Evolutionary conservation across 2,329 filamentous ascomycete species (phyloP), one percentile per base, ranked within the genome.

Genomic region (Aschersonia sp.): DNA sequence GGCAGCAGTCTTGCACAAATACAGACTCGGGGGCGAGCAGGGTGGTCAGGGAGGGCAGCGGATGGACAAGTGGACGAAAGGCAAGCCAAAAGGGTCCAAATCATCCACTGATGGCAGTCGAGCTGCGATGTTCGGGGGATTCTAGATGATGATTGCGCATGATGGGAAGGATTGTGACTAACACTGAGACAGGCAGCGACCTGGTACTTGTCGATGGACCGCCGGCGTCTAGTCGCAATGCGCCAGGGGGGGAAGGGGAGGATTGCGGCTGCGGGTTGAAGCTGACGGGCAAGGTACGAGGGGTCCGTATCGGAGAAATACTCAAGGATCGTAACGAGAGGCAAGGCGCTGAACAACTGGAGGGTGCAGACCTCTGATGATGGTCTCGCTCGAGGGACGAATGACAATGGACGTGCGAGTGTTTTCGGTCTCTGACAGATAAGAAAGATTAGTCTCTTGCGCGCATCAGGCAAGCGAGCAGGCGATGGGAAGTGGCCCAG

Each of bases 141-240:
- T 38, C 7, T 38, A 38, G 35, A 38, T 38, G 35, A 12, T 9
- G 35, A 12, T 9, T 38, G 35, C 35, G 35, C 35, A 38, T 43
- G 30, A 5, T 29, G 4, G 12, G 43, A 31, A 32, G 44, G 31
- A 6, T 10, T 12, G 48, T 51, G 51, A 51, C 50, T 51, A 51
- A 52, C 50, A 52, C 40, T 51, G 31, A 44, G 50, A 50, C 44
- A 40, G 43, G 5, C 40, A 45, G 40, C 31, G 40, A 40, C 43
- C 40, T 40, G 45, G 38, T 30, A 45, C 44, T 20, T 20, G 20
- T 20, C 20, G 20, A 20, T 20, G 20, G 20, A 20, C 20, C 20
- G 43, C 44, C 45, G 48, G 32, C 31, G 9, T 10, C 45, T n/a
- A 45, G 38, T 20, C 45, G 31, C 31, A 43, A 44, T 9, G 47